These are phyloP conservation scores for Cladosporium sphaerospermum DNA, from an alignment of 2,329 filamentous ascomycete species.

Conservation along the genomic window DNA sequence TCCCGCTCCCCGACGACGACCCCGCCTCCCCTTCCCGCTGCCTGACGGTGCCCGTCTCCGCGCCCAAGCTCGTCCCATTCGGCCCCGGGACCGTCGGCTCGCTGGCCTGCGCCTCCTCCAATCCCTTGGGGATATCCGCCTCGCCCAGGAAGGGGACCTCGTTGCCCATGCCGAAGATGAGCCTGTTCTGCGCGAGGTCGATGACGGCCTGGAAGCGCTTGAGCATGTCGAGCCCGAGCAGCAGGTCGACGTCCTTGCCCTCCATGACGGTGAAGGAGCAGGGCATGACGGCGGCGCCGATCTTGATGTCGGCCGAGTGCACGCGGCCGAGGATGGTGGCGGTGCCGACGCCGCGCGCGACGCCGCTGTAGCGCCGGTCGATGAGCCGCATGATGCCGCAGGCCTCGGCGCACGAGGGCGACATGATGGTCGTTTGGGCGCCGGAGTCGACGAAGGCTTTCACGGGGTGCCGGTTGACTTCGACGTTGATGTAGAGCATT, in stretches of 20 bases:
- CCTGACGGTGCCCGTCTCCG: constrained; percentile 70
- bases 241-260: constrained; percentile 88
- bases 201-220: constrained; percentile 92
- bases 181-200: constrained; percentile 74
- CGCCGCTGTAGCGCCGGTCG: constrained; percentile 83
- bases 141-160: constrained; percentile 88
- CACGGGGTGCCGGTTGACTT: constrained; percentile 86
- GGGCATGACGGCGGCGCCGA: constrained; percentile 77
- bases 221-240: constrained; percentile 93
- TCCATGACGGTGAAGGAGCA: constrained; percentile 99
- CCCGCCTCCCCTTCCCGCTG: constrained; percentile 33
- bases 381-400: constrained; percentile 96
- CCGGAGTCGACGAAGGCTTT: constrained; percentile 97
- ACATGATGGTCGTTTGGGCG: constrained; percentile 98
- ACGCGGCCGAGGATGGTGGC: constrained; percentile 92
- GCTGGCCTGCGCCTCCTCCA: constrained; percentile 63
- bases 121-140: constrained; percentile 82
- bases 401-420: constrained; percentile 78
- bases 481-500: constrained; percentile 92
- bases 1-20: constrained; percentile 24
- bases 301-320: constrained; percentile 90
- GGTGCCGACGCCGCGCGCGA: constrained; percentile 89
- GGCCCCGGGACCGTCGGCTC: constrained; percentile 83
- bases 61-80: constrained; percentile 82
- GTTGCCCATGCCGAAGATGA: constrained; percentile 68